Percentiles rank a stretch among this genome's conserved stretches.
Conservation (phyloP, 2,329 filamentous ascomycete species). For the Ascomycota sp. region DNA sequence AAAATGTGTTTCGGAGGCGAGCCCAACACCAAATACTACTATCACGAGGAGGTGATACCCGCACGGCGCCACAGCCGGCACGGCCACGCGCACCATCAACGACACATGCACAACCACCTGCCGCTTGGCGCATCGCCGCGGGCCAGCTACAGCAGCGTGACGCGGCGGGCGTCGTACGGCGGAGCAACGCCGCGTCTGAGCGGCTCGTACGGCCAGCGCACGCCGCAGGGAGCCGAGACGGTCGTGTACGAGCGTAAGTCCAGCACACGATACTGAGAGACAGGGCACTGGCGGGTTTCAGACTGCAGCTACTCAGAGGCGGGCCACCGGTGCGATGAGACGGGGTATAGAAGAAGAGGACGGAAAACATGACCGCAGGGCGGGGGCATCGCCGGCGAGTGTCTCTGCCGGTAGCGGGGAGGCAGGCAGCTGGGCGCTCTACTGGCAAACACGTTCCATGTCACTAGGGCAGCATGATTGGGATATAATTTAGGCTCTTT, state of each 20-base stretch:
- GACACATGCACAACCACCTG: constrained; percentile 14
- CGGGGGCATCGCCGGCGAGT: too few relatives aligned
- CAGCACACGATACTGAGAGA: constrained; percentile 11
- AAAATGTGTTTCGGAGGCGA: constrained; percentile 32
- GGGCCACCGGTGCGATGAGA: too few relatives aligned
- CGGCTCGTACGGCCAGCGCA: constrained; percentile 6
- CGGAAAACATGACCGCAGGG: too few relatives aligned
- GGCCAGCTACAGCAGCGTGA: constrained; percentile 22
- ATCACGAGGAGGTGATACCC: constrained; percentile 32
- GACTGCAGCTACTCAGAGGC: too few relatives aligned
- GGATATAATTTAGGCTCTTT: too few relatives aligned
- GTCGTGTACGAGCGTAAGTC: constrained; percentile 21
- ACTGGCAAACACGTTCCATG: too few relatives aligned
- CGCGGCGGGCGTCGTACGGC: constrained; percentile 15
- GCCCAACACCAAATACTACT: constrained; percentile 29
- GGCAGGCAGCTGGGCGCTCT: too few relatives aligned
- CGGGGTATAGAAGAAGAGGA: too few relatives aligned
- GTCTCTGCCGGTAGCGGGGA: too few relatives aligned
- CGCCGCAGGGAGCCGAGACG: constrained; percentile 6
- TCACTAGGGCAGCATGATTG: too few relatives aligned
- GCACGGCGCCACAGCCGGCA: constrained; percentile 17
- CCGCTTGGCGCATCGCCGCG: constrained; percentile 16
- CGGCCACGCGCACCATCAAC: constrained; percentile 12
- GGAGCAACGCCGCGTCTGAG: constrained; percentile 24
- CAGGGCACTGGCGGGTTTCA: too few relatives aligned